Evolutionary conservation across 208 protist genomes (phyloP).

Genomic region (Acanthamoeba healyi): DNA sequence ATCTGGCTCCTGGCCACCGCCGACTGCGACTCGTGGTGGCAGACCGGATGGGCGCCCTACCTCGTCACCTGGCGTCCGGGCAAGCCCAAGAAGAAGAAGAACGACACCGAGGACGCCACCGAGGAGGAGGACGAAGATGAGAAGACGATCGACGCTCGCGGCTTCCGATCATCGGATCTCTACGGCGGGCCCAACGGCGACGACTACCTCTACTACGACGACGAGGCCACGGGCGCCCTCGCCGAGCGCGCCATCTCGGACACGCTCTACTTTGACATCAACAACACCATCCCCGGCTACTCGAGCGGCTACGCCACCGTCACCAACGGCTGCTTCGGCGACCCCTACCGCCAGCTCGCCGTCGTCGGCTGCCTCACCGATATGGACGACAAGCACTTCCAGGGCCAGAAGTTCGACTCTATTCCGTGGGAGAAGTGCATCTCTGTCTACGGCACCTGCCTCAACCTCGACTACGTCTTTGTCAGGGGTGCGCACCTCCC

Average conservation of each 20-base stretch:
- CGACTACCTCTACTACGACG: constrained; percentile 18
- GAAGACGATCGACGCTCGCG: background rate
- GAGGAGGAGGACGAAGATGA: background rate
- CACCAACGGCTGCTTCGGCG: constrained; percentile 15
- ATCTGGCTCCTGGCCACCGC: background rate
- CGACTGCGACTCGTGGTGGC: constrained; percentile 14
- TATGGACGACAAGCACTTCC: constrained; percentile 9
- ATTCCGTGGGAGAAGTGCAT: constrained; percentile 35
- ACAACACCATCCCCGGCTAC: background rate
- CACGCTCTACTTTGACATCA: constrained; percentile 13
- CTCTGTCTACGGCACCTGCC: constrained; percentile 6
- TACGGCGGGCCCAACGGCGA: background rate
- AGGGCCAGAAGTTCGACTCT: background rate
- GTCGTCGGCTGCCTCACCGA: constrained; percentile 21
- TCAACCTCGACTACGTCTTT: constrained; percentile 33
- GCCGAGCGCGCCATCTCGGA: constrained; percentile 1
- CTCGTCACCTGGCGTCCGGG: constrained; percentile 15
- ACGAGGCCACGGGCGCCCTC: background rate
- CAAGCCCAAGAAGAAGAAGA: background rate
- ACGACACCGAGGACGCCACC: background rate
- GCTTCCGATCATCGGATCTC: background rate
- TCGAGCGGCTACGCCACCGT: constrained; percentile 28
- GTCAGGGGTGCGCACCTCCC: background rate
- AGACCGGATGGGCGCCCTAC: constrained; percentile 6
- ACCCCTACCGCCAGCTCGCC: constrained; percentile 13